Percentiles rank a stretch among this genome's conserved stretches.
Evolutionary conservation across 2,329 filamentous ascomycete genomes (phyloP).

Genomic region (Apiospora aurea): DNA sequence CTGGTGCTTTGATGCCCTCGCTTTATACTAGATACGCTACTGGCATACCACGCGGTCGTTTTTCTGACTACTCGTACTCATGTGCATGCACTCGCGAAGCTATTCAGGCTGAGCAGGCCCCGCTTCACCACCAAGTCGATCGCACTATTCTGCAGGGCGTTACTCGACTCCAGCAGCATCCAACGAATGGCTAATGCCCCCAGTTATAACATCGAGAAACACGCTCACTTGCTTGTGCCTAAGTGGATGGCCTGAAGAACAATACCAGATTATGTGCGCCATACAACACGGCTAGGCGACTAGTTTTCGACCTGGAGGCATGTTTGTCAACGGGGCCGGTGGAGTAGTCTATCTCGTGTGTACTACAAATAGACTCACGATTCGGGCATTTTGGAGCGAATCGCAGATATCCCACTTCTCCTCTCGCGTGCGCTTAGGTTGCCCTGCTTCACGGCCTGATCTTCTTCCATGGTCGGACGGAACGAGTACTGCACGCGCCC

Average conservation of each 20-base stretch:
- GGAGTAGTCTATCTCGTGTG: neutral
- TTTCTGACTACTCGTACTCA: neutral
- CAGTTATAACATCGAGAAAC: neutral
- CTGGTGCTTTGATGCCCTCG: neutral
- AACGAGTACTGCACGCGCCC: neutral
- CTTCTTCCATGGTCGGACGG: neutral
- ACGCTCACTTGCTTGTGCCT: neutral
- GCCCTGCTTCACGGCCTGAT: neutral
- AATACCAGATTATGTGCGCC: neutral
- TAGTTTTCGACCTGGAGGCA: neutral
- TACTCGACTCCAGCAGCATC: neutral
- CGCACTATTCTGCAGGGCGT: neutral
- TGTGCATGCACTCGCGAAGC: neutral
- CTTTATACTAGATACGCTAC: neutral
- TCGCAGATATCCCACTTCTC: conserved; percentile 2
- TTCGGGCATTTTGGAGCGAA: neutral
- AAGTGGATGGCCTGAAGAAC: neutral
- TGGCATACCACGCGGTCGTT: neutral
- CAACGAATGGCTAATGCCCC: neutral
- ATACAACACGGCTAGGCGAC: neutral
- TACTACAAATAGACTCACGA: conserved; percentile 2
- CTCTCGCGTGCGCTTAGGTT: conserved; percentile 1
- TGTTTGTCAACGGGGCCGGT: neutral
- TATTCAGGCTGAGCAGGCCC: neutral
- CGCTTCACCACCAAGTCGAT: neutral